Evolutionary conservation across 495 filamentous ascomycete genomes (phyloP).

Genomic region (Haplographium delicatum): DNA sequence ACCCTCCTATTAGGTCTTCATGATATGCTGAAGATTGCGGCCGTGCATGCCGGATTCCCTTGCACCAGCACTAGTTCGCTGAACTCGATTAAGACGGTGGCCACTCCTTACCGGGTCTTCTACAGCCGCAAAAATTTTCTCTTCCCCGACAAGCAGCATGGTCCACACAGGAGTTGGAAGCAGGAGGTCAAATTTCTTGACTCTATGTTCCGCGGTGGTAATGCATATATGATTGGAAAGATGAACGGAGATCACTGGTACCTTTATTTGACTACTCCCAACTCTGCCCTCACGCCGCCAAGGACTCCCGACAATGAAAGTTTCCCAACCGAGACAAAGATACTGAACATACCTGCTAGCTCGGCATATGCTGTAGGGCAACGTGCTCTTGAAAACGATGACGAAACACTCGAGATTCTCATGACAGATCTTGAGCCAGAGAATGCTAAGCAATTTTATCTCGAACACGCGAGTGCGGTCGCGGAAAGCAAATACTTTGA

Average conservation of each 20-base stretch:
- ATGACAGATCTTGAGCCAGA: slow-evolving; percentile 96
- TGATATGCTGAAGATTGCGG: slow-evolving; percentile 85
- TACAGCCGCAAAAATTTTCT: slow-evolving; percentile 99
- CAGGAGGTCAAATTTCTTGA: slow-evolving; percentile 92
- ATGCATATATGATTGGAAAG: slow-evolving; percentile 99
- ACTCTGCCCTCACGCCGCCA: slow-evolving; percentile 77
- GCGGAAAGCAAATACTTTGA: slow-evolving; percentile 72
- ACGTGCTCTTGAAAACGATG: slow-evolving; percentile 37
- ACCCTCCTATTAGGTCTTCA: slow-evolving; percentile 85
- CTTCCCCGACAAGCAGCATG: slow-evolving; percentile 89
- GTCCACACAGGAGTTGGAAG: slow-evolving; percentile 95
- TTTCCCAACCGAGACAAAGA: slow-evolving; percentile 59
- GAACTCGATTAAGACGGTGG: slow-evolving; percentile 55
- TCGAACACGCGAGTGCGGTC: slow-evolving; percentile 85
- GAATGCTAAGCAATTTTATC: slow-evolving; percentile 94
- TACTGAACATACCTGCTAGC: slow-evolving; percentile 49
- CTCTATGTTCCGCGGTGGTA: slow-evolving; percentile 82
- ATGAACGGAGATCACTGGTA: slow-evolving; percentile 99
- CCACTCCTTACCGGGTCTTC: slow-evolving; percentile 91
- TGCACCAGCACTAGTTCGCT: slow-evolving; percentile 8
- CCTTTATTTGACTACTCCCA: slow-evolving; percentile 87
- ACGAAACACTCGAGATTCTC: slow-evolving; percentile 94
- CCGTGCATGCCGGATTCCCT: slow-evolving; percentile 81
- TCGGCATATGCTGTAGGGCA: slow-evolving; percentile 14
- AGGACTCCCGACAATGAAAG: slow-evolving; percentile 56